A percentile compares a stretch with the other conserved stretches of the same genome.
Conservation (phyloP, 2,329 filamentous ascomycete genomes). For the Fusarium robinianum region DNA sequence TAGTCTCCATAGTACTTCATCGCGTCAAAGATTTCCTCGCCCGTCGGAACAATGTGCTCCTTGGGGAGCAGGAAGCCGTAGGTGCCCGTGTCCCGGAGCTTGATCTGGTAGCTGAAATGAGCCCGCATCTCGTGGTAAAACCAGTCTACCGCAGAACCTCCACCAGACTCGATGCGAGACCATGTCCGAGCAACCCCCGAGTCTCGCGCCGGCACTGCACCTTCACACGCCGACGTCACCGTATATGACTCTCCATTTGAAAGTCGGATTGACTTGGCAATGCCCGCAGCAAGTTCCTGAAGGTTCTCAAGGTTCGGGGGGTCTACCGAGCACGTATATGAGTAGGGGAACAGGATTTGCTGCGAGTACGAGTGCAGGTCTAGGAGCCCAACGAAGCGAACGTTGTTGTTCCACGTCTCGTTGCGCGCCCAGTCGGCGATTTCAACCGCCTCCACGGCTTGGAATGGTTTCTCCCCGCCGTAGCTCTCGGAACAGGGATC, state of each 20-base stretch:
- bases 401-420: constrained; percentile 73
- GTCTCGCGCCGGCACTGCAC: constrained; percentile 57
- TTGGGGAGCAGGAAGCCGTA: constrained; percentile 91
- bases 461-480: constrained; percentile 80
- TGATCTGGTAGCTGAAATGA: constrained; percentile 89
- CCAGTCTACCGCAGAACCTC: constrained; percentile 90
- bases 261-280: constrained; percentile 87
- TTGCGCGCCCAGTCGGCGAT: constrained; percentile 84
- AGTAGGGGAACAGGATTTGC: constrained; percentile 90
- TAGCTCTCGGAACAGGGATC: constrained; percentile 94
- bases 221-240: constrained; percentile 85
- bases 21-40: constrained; percentile 83
- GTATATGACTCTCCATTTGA: constrained; percentile 76
- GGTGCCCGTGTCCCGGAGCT: constrained; percentile 88
- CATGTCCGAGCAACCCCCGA: constrained; percentile 26
- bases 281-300: constrained; percentile 83
- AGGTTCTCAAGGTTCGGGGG: constrained; percentile 91
- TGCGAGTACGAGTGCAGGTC: constrained; percentile 96
- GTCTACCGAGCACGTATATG: constrained; percentile 75
- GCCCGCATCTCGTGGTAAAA: constrained; percentile 88
- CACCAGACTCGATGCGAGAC: constrained; percentile 69
- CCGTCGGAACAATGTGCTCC: constrained; percentile 85
- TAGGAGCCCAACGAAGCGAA: constrained; percentile 80
- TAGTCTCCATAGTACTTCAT: constrained; percentile 85
- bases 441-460: constrained; percentile 75